These are phyloP conservation scores for Raphanus raphanistrum DNA, from an alignment of 345 rosid genomes.

Conservation along the genomic window DNA sequence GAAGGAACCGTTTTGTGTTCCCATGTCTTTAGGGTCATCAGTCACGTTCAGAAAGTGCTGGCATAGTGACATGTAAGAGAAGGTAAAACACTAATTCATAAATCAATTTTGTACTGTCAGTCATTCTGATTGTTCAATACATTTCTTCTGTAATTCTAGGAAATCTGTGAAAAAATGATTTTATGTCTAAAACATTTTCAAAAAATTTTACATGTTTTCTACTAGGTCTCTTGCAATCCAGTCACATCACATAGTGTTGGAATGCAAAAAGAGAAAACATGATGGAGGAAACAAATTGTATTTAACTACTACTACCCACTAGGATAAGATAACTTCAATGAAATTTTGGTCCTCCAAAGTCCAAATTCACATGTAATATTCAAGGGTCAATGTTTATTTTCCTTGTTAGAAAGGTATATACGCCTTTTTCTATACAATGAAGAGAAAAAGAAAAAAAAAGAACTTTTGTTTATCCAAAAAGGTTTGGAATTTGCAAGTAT, in stretches of 20 bases:
- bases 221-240: not conserved
- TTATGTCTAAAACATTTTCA: not conserved
- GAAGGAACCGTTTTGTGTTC: slow-evolving; percentile 27
- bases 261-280: not conserved
- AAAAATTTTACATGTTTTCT: not conserved
- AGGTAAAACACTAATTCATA: not conserved
- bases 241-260: not conserved
- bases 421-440: not conserved
- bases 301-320: not conserved
- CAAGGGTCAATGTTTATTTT: not conserved
- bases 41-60: not conserved
- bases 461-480: slow-evolving; percentile 17
- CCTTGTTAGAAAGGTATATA: not conserved
- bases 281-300: not conserved
- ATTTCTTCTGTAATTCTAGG: not conserved
- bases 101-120: not conserved
- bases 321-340: not conserved
- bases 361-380: not conserved
- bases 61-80: not conserved
- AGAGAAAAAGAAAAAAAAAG: slow-evolving; percentile 15
- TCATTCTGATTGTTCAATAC: not conserved
- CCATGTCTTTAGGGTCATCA: not conserved
- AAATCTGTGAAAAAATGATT: not conserved
- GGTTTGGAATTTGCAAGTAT: slow-evolving; percentile 1
- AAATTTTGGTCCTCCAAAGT: not conserved